Base-by-base conservation (phyloP, 495 filamentous ascomycete genomes). In the Platismatia glauca region DNA sequence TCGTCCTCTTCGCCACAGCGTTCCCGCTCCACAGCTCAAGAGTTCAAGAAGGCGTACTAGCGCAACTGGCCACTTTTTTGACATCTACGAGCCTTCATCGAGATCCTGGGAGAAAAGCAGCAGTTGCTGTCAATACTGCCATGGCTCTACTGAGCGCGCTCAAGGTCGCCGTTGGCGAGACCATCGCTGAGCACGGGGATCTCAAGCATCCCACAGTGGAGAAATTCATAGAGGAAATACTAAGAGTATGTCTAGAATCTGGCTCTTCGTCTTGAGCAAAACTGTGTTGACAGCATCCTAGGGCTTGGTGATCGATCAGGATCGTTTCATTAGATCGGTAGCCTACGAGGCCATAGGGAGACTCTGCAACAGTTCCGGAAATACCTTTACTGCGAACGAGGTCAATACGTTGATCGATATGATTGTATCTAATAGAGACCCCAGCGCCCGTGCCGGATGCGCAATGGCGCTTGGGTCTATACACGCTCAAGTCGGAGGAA, bases 31-130 rank as follows among this genome's bases (percentile, higher is more conserved):
- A 95, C 38, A 85, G 87, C 0, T 79, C 90, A 3, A 95, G 91
- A 66, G 89, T 99, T 15, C 94, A 99, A 69, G 94, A 97, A 71
- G 95, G 94, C 68, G 89, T 93, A 29, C 79, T 97, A 12, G 95
- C 97, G 70, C 95, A 97, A 68, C 82, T 99, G 53, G 84, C 89
- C 6, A 93, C 89, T 0, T 95, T 91, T 65, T 76, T 95, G 6
- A 86, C 89, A 7, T 89, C 91, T 15, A 82, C 83, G 1, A 83
- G 78, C 48, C 78, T 97, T 22, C 90, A 95, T 65, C 83, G 92
- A 60, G 92, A 97, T 67, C 89, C 87, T 27, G 91, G 91, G 33
- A 79, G 94, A 50, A 95, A 88, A 71, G 86, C 91, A 46, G 92
- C 94, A 20, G 89, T 97, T 77, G 85, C 84, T 57, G 86, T 97